Evolutionary conservation across 108 stramenopile species (phyloP).

Genomic region (Pseudonitzschia delicatissima): DNA sequence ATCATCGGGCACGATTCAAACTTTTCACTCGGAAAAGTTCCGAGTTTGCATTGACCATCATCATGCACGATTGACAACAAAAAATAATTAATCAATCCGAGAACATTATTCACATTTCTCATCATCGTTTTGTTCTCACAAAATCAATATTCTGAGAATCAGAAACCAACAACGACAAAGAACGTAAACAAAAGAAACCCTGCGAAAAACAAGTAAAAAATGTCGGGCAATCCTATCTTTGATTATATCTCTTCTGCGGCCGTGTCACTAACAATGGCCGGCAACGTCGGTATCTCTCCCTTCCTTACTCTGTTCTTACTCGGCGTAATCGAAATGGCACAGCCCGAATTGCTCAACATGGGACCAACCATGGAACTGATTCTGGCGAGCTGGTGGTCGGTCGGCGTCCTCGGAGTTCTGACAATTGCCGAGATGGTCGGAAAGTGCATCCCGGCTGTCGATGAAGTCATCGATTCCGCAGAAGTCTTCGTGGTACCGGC

Average conservation of each 20-base stretch:
- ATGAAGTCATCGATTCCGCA: slow-evolving; percentile 37
- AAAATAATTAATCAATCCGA: no score
- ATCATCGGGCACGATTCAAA: no score
- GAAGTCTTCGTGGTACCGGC: slow-evolving; percentile 45
- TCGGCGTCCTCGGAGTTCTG: slow-evolving; percentile 24
- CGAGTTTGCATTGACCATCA: no score
- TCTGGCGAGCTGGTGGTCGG: slow-evolving; percentile 36
- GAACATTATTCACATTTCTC: no score
- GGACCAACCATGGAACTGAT: slow-evolving; percentile 35
- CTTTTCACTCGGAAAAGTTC: no score
- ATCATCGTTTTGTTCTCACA: no score
- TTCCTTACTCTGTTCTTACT: slow-evolving; percentile 49
- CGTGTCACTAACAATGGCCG: slow-evolving; percentile 44
- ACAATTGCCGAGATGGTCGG: slow-evolving; percentile 37
- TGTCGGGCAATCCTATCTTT: background rate
- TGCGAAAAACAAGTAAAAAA: no score
- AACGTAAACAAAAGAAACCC: no score
- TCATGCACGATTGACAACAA: no score
- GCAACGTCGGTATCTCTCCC: slow-evolving; percentile 48
- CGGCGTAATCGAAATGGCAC: slow-evolving; percentile 23
- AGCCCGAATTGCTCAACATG: slow-evolving; percentile 37
- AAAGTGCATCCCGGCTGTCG: slow-evolving; percentile 49
- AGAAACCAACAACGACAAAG: no score
- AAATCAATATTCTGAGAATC: no score
- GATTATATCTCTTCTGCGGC: slow-evolving; percentile 29